A percentile compares a stretch with the other conserved stretches of the same genome.
phyloP scores from a whole-genome alignment of 768 basidiomycete genomes.

The Dacryopinax primogenitus region DNA sequence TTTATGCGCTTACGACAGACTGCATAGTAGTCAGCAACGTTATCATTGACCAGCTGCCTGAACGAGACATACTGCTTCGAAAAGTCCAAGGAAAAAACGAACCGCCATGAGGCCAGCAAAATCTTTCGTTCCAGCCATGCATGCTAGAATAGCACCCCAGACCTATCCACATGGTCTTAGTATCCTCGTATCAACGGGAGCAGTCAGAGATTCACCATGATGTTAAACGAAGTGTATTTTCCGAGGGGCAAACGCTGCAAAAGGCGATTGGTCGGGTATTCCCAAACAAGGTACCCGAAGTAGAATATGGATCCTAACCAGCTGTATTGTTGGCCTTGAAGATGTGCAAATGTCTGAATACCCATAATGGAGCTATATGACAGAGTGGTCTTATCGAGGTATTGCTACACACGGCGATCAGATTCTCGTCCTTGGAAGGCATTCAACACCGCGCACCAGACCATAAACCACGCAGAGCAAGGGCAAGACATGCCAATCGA shows the following conservation, averaged over 20 bases:
- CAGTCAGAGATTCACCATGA: conserved; percentile 16
- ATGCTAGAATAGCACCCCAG: conserved; percentile 39
- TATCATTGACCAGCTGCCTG: neutral
- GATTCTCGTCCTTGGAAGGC: too few species aligned
- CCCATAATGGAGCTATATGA: conserved; percentile 26
- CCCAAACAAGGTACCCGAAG: conserved; percentile 23
- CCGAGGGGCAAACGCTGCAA: conserved; percentile 39
- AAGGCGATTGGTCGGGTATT: conserved; percentile 39
- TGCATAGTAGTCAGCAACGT: neutral
- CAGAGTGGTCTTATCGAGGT: neutral
- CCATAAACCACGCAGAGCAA: neutral
- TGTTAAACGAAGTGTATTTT: conserved; percentile 37
- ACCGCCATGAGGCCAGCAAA: conserved; percentile 36
- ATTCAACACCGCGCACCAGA: too few species aligned
- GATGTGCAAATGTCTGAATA: conserved; percentile 33
- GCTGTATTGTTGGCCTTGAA: conserved; percentile 40
- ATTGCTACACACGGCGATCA: neutral
- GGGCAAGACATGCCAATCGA: conserved; percentile 1
- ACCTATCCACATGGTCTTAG: conserved; percentile 26
- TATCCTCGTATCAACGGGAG: conserved; percentile 15
- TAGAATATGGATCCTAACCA: conserved; percentile 29
- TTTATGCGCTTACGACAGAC: neutral
- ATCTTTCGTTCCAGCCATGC: conserved; percentile 37
- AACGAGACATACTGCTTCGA: conserved; percentile 34
- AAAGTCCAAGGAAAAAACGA: conserved; percentile 37